Conservation (phyloP, 805 yeast species). For the Zygosaccharomyces gambellarensis region DNA sequence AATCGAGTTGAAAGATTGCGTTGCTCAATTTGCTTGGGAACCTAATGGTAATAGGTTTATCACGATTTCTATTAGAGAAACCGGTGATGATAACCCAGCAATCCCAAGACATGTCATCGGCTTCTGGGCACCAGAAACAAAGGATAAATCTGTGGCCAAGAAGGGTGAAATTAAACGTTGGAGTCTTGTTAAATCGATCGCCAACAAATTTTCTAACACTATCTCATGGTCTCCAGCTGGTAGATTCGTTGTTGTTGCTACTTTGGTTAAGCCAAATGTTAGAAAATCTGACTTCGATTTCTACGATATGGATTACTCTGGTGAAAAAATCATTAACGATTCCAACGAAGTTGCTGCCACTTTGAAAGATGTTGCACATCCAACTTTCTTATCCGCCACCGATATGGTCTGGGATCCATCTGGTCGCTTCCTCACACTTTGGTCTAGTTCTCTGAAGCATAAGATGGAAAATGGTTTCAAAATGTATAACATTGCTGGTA, state of each 20-base stretch:
- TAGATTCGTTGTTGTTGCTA: slow-evolving; percentile 62
- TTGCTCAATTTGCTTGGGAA: slow-evolving; percentile 91
- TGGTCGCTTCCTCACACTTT: slow-evolving; percentile 82
- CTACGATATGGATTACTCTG: slow-evolving; percentile 81
- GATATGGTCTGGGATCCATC: slow-evolving; percentile 92
- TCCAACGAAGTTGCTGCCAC: slow-evolving; percentile 48
- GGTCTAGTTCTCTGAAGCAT: slow-evolving; percentile 84
- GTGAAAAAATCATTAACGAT: slow-evolving; percentile 42
- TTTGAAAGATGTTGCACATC: slow-evolving; percentile 56
- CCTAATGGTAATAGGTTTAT: slow-evolving; percentile 86
- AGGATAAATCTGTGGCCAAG: slow-evolving; percentile 46
- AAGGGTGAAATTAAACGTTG: slow-evolving; percentile 45
- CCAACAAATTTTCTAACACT: slow-evolving; percentile 63
- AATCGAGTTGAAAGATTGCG: slow-evolving; percentile 85
- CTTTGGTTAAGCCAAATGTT: slow-evolving; percentile 42
- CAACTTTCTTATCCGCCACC: slow-evolving; percentile 72
- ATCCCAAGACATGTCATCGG: slow-evolving; percentile 60
- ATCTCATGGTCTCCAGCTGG: slow-evolving; percentile 91
- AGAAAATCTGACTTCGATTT: slow-evolving; percentile 70
- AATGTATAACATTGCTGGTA: slow-evolving; percentile 80
- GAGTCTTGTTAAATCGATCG: slow-evolving; percentile 53
- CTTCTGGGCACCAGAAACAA: slow-evolving; percentile 76
- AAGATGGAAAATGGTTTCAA: slow-evolving; percentile 87
- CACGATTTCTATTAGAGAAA: slow-evolving; percentile 59
- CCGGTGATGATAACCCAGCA: slow-evolving; percentile 52